Conservation (phyloP, 257 asterid species). For the Solanum etuberosum region DNA sequence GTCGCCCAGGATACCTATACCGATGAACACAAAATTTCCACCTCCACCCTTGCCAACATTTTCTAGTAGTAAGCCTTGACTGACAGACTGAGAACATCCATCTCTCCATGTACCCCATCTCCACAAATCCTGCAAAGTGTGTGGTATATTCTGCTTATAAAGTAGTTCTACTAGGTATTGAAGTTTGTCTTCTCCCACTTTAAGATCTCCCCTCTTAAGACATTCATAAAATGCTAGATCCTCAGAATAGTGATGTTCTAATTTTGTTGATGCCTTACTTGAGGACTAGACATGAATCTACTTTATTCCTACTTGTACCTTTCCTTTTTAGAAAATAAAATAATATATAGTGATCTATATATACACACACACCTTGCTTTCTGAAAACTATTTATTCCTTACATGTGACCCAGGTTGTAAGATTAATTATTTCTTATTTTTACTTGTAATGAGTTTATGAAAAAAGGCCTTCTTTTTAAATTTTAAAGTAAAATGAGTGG, state of each 20-base stretch:
- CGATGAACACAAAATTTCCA: neutral
- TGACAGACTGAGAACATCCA: neutral
- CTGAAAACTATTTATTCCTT: neutral
- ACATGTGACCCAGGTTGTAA: neutral
- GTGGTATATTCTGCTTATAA: neutral
- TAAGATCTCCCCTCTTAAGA: neutral
- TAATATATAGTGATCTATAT: neutral
- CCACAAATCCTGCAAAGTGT: neutral
- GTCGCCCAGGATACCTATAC: neutral
- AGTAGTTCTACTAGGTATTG: neutral
- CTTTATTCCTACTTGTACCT: neutral
- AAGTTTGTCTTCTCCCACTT: neutral
- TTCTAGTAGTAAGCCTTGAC: neutral
- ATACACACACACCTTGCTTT: neutral
- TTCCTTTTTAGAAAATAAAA: too few species aligned
- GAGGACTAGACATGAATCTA: neutral
- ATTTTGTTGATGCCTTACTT: neutral
- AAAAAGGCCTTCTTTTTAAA: neutral
- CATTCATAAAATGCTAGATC: neutral
- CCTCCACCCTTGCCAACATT: neutral
- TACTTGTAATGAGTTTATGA: neutral
- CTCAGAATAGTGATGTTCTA: neutral
- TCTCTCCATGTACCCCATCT: neutral
- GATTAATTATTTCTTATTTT: neutral
- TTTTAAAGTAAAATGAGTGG: neutral